phyloP scores from a whole-genome alignment of 257 asterid genomes.

The Solanum chiquidenum region DNA sequence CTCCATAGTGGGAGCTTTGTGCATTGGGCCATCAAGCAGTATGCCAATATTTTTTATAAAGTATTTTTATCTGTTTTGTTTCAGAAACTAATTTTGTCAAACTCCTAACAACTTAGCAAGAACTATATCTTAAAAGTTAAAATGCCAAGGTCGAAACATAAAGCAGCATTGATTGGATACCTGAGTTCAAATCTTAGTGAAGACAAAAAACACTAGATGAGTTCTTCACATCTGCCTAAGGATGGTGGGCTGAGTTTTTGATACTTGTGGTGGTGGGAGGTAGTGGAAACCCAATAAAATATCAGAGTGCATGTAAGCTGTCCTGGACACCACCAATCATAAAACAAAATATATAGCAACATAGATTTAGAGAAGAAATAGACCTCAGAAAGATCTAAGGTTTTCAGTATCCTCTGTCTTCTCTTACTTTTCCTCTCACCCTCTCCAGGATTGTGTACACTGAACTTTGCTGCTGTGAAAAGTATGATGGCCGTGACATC shows the following conservation, averaged over 20 bases:
- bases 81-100: not conserved
- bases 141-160: not conserved
- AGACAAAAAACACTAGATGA: not conserved
- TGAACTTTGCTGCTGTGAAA: constrained; percentile 59
- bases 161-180: not conserved
- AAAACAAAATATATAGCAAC: not conserved
- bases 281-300: not conserved
- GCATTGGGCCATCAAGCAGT: not conserved
- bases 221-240: not conserved
- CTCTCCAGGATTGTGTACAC: constrained; percentile 51
- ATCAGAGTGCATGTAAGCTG: not conserved
- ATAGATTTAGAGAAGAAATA: not conserved
- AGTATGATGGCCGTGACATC: constrained; percentile 66
- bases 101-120: not conserved
- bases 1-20: not conserved
- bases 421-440: not conserved
- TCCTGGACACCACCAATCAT: not conserved
- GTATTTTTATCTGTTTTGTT: not conserved
- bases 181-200: not conserved
- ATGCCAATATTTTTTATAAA: not conserved
- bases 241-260: not conserved
- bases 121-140: not conserved
- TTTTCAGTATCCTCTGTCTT: not conserved
- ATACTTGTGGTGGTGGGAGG: not conserved
- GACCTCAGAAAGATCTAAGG: not conserved